These are phyloP conservation scores for Rhexocercosporidium sp. DNA, from an alignment of 2,329 filamentous ascomycete genomes.

Conservation along the genomic window DNA sequence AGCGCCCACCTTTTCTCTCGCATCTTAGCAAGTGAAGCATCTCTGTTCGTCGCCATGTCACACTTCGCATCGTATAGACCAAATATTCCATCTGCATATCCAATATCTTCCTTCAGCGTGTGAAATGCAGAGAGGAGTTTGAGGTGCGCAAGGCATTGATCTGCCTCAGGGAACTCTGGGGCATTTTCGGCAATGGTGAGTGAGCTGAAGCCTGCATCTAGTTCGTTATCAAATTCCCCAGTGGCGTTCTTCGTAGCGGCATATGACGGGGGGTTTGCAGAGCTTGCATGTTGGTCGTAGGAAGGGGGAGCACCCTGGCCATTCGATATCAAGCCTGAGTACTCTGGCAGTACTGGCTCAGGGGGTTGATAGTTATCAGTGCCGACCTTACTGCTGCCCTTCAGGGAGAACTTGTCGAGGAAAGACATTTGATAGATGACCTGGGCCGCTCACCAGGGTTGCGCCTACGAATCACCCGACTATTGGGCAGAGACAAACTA, in stretches of 20 bases:
- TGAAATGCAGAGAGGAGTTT: conserved; percentile 74
- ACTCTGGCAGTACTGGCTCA: conserved; percentile 4
- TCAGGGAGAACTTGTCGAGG: conserved; percentile 25
- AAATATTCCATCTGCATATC: conserved; percentile 70
- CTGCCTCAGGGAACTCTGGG: conserved; percentile 47
- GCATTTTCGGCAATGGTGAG: conserved; percentile 44
- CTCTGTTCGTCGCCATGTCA: conserved; percentile 44
- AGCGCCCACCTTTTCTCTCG: conserved; percentile 77
- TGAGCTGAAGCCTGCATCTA: conserved; percentile 45
- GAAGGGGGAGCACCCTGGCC: conserved; percentile 8
- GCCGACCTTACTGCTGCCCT: conserved; percentile 21
- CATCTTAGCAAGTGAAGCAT: conserved; percentile 55
- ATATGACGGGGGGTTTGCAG: conserved; percentile 31
- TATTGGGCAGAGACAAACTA: not conserved
- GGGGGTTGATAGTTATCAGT: conserved; percentile 11
- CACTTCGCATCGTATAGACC: conserved; percentile 57
- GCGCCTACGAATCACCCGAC: not conserved
- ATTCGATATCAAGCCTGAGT: conserved; percentile 8
- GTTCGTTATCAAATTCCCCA: conserved; percentile 25
- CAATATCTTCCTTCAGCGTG: conserved; percentile 68
- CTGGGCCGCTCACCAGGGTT: no score
- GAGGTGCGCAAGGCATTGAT: conserved; percentile 73
- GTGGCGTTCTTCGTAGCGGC: conserved; percentile 22
- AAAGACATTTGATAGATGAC: conserved; percentile 23
- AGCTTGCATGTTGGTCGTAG: not conserved